These are phyloP conservation scores for Colletotrichum australisinense DNA, from an alignment of 2,329 filamentous ascomycete genomes.

Conservation along the genomic window DNA sequence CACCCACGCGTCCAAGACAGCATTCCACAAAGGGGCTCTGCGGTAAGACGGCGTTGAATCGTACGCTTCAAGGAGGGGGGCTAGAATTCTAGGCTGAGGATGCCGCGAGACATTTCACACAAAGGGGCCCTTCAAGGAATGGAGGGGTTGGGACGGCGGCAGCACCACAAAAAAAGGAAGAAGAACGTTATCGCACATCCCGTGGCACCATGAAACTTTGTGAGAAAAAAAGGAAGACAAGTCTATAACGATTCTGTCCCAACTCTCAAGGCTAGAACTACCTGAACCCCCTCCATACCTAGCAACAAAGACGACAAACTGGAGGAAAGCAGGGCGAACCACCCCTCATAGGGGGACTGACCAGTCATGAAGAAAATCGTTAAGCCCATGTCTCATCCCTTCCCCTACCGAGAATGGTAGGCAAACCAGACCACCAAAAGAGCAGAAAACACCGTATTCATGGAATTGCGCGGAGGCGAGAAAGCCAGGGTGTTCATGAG, in stretches of 20 bases:
- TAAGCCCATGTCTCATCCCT: conserved; percentile 14
- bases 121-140: background rate
- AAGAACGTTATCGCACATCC: background rate
- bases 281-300: conserved; percentile 22
- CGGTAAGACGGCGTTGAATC: background rate
- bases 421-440: conserved; percentile 12
- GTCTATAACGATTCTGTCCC: conserved; percentile 33
- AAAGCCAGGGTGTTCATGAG: conserved; percentile 32
- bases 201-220: background rate
- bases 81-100: background rate
- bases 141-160: background rate
- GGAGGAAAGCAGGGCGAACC: conserved; percentile 7
- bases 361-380: conserved; percentile 25
- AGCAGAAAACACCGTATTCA: conserved; percentile 33
- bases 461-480: conserved; percentile 24
- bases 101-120: background rate
- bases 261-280: conserved; percentile 26
- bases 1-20: background rate
- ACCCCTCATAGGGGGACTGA: conserved; percentile 20
- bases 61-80: background rate
- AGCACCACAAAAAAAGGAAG: background rate
- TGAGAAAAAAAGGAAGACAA: conserved; percentile 12
- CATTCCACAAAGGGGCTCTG: background rate
- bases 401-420: conserved; percentile 12
- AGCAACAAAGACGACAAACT: conserved; percentile 24